Percentiles rank a stretch among this genome's conserved stretches.
Conservation (phyloP, 441 rosid genomes). For the Metrosideros polymorpha region DNA sequence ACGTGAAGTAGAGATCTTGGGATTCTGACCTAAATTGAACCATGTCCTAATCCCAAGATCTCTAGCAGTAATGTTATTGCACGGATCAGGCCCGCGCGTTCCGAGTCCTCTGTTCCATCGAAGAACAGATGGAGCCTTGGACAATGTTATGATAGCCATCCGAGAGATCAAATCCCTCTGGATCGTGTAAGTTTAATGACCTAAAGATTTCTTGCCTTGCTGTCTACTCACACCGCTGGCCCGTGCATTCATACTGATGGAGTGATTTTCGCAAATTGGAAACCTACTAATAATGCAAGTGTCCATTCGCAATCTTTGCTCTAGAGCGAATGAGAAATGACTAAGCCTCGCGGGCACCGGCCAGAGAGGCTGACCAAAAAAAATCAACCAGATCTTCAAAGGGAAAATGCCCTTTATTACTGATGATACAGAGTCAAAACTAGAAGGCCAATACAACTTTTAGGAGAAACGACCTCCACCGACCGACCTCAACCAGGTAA, state of each 20-base stretch:
- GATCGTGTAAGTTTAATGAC: background rate
- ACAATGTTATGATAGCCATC: background rate
- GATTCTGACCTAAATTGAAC: background rate
- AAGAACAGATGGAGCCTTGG: background rate
- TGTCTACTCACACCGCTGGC: background rate
- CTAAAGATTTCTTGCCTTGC: background rate
- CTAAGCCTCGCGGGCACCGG: background rate
- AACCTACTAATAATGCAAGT: background rate
- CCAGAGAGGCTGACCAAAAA: background rate
- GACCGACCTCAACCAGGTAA: background rate
- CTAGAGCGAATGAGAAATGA: background rate
- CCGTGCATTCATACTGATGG: background rate
- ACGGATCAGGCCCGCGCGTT: background rate
- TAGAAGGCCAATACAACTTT: background rate
- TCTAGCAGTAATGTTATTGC: background rate
- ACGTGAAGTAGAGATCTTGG: background rate
- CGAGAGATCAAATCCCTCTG: background rate
- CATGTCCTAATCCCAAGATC: background rate
- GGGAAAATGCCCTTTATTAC: background rate
- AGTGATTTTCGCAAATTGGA: background rate
- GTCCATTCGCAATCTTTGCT: background rate
- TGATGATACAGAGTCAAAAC: conserved; percentile 4
- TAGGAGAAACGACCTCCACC: background rate
- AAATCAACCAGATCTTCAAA: background rate
- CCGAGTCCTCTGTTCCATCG: background rate